phyloP scores from a whole-genome alignment of 2,329 filamentous ascomycete species.

The Septoria linicola region DNA sequence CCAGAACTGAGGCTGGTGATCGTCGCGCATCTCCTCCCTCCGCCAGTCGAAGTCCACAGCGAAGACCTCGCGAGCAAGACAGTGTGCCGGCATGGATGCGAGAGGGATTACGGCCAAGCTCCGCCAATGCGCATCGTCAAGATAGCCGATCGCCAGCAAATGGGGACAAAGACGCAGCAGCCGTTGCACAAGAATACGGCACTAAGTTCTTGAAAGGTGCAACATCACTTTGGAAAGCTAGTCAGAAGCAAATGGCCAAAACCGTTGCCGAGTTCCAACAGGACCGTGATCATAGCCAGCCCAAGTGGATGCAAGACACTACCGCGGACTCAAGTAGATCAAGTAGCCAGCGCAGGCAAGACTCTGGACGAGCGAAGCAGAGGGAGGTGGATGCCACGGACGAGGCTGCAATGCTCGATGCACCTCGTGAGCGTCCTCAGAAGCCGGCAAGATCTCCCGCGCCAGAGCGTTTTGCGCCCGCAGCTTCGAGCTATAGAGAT shows the following conservation, averaged over 20 bases:
- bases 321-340: conserved; percentile 32
- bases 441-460: conserved; percentile 37
- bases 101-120: conserved; percentile 52
- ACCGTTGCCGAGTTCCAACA: conserved; percentile 81
- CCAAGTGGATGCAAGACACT: conserved; percentile 91
- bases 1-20: conserved; percentile 38
- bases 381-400: conserved; percentile 41
- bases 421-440: conserved; percentile 56
- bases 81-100: conserved; percentile 63
- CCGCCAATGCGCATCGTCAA: conserved; percentile 46
- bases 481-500: conserved; percentile 25
- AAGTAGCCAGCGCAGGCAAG: conserved; percentile 33
- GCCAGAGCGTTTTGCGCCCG: conserved; percentile 25
- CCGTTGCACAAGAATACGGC: conserved; percentile 78
- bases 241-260: conserved; percentile 89
- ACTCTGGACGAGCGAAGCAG: conserved; percentile 28
- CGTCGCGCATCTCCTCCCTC: conserved; percentile 23
- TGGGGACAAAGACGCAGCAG: conserved; percentile 71
- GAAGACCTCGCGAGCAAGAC: conserved; percentile 38
- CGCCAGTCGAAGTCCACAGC: conserved; percentile 27
- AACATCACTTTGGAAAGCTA: conserved; percentile 90
- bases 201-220: conserved; percentile 87
- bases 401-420: conserved; percentile 74
- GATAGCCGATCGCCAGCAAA: conserved; percentile 55
- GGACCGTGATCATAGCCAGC: conserved; percentile 76